Conservation (phyloP, 495 filamentous ascomycete species). For the Cercophora sp. region DNA sequence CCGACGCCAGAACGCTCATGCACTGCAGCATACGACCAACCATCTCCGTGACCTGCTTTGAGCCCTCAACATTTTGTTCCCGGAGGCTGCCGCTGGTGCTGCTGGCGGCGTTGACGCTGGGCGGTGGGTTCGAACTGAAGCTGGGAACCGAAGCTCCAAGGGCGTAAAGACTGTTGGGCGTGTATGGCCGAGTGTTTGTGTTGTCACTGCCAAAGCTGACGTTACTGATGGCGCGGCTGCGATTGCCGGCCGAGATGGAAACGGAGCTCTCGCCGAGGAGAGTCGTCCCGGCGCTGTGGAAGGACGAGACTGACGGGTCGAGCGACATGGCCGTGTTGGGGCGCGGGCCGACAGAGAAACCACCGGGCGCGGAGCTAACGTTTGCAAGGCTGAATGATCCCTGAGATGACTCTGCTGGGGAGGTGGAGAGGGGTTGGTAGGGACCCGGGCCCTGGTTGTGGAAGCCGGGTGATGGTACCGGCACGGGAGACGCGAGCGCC, state of each 20-base stretch:
- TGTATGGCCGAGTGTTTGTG: constrained; percentile 49
- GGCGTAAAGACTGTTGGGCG: constrained; percentile 43
- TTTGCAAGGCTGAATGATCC: constrained; percentile 32
- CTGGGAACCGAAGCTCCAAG: constrained; percentile 26
- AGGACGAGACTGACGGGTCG: constrained; percentile 65
- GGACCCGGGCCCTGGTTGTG: constrained; percentile 14
- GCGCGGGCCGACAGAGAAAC: constrained; percentile 35
- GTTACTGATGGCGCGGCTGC: constrained; percentile 79
- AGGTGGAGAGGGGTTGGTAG: constrained; percentile 24
- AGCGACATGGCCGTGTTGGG: constrained; percentile 69
- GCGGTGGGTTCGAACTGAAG: constrained; percentile 17
- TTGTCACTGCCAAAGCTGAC: constrained; percentile 63
- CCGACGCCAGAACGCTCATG: constrained; percentile 78
- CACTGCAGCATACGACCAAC: constrained; percentile 97
- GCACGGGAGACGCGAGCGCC: constrained; percentile 39
- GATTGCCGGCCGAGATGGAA: constrained; percentile 47
- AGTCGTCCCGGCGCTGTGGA: constrained; percentile 73
- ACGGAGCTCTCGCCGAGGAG: constrained; percentile 59
- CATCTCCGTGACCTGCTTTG: constrained; percentile 86
- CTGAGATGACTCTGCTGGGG: constrained; percentile 27
- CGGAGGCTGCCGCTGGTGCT: constrained; percentile 29
- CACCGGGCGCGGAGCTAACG: constrained; percentile 35
- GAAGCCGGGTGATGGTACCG: constrained; percentile 35
- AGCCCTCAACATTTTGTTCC: constrained; percentile 57
- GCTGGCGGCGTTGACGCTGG: constrained; percentile 25